Evolutionary conservation across 306 rosid species (phyloP).

Genomic region (Lathyrus tuberosus): DNA sequence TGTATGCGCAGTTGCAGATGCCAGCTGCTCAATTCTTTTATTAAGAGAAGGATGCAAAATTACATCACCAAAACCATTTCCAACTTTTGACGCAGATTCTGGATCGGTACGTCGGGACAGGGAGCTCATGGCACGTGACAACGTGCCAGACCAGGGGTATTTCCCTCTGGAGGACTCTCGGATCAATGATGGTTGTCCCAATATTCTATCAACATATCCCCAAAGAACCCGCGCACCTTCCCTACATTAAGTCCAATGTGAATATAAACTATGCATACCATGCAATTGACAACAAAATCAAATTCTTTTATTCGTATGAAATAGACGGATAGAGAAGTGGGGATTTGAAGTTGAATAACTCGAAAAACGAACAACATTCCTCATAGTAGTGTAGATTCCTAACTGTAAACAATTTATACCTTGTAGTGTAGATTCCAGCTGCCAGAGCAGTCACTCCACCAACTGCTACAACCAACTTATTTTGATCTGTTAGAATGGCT

Average conservation of each 20-base stretch:
- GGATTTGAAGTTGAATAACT: constrained; percentile 22
- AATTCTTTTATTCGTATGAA: neutral
- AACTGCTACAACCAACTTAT: constrained; percentile 92
- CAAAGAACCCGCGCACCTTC: constrained; percentile 98
- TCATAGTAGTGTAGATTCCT: no score
- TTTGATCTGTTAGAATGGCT: constrained; percentile 96
- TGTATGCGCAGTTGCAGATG: constrained; percentile 92
- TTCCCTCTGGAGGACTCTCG: constrained; percentile 95
- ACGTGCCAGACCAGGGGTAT: constrained; percentile 91
- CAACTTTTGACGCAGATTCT: constrained; percentile 54
- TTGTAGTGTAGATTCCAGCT: constrained; percentile 95
- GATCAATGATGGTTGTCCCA: constrained; percentile 96
- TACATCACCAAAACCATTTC: constrained; percentile 87
- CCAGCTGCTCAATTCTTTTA: constrained; percentile 82
- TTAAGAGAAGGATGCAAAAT: constrained; percentile 86
- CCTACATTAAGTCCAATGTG: constrained; percentile 49
- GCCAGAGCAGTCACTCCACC: constrained; percentile 98
- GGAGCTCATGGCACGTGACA: constrained; percentile 61
- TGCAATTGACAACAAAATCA: constrained; percentile 14
- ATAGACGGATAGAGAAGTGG: neutral
- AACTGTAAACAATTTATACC: constrained; percentile 58
- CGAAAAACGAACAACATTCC: neutral
- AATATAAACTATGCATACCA: constrained; percentile 29
- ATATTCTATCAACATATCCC: constrained; percentile 97
- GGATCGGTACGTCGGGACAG: constrained; percentile 43